phyloP scores from a whole-genome alignment of 1,139 yeast species.

The Kluyveromyces sp. region DNA sequence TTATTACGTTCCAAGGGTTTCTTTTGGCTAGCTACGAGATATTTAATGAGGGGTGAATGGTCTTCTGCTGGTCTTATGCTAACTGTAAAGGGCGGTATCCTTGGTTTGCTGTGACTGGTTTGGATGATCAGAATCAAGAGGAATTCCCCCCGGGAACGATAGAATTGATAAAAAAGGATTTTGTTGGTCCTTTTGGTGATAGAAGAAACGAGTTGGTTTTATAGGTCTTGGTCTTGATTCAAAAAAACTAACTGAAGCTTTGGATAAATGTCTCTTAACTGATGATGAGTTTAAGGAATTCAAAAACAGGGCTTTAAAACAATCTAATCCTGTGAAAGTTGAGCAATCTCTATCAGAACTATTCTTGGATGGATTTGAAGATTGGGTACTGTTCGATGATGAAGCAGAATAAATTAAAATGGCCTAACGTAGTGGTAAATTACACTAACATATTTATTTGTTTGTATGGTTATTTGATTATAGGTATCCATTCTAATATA shows the following conservation, averaged over 20 bases:
- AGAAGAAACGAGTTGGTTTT: slow-evolving; percentile 39
- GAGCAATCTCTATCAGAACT: slow-evolving; percentile 30
- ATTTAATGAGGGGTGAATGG: slow-evolving; percentile 40
- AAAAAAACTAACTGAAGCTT: slow-evolving; percentile 21
- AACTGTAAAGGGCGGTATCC: slow-evolving; percentile 38
- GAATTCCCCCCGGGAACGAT: slow-evolving; percentile 31
- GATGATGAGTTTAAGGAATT: slow-evolving; percentile 32
- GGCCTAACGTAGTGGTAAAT: too few relatives aligned
- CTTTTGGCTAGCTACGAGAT: slow-evolving; percentile 41
- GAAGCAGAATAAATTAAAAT: slow-evolving; percentile 7
- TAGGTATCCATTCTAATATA: too few relatives aligned
- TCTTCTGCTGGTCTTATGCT: slow-evolving; percentile 41
- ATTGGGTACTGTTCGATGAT: slow-evolving; percentile 12
- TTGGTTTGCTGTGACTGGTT: slow-evolving; percentile 38
- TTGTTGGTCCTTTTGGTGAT: slow-evolving; percentile 37
- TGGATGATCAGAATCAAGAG: slow-evolving; percentile 15
- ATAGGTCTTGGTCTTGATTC: slow-evolving; percentile 36
- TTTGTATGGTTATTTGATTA: too few relatives aligned
- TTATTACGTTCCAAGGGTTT: slow-evolving; percentile 39
- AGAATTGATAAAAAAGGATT: slow-evolving; percentile 31
- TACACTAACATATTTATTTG: too few relatives aligned
- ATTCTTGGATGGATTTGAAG: slow-evolving; percentile 37
- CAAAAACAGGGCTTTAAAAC: slow-evolving; percentile 25
- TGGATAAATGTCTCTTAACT: slow-evolving; percentile 35
- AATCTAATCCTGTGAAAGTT: slow-evolving; percentile 28